These are phyloP conservation scores for Batrachochytrium dendrobatidis DNA, from an alignment of 371 early-diverging fungal species.

Conservation along the genomic window DNA sequence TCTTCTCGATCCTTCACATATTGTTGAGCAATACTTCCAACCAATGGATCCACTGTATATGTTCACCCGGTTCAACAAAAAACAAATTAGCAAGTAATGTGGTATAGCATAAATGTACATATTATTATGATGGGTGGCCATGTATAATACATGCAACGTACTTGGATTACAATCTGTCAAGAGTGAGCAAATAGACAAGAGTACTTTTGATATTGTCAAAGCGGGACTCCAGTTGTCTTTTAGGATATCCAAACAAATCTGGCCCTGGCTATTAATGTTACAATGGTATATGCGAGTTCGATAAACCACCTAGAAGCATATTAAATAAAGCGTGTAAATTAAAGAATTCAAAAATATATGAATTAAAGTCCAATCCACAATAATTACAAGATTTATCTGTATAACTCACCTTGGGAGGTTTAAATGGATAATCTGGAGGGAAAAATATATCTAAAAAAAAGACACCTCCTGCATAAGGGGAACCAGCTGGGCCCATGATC, in stretches of 20 bases:
- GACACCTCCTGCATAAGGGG: slow-evolving; percentile 69
- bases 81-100: background rate
- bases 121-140: background rate
- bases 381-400: background rate
- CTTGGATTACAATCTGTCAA: slow-evolving; percentile 91
- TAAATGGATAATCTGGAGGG: slow-evolving; percentile 90
- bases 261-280: slow-evolving; percentile 86
- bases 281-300: slow-evolving; percentile 92
- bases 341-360: too few relatives aligned
- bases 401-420: slow-evolving; percentile 67
- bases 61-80: background rate
- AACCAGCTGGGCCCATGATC: slow-evolving; percentile 81
- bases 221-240: slow-evolving; percentile 95
- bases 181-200: slow-evolving; percentile 81
- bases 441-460: slow-evolving; percentile 79
- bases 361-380: too few relatives aligned
- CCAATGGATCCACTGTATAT: slow-evolving; percentile 77
- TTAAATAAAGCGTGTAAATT: too few relatives aligned
- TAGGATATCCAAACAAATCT: slow-evolving; percentile 88
- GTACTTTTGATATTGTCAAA: slow-evolving; percentile 84
- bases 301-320: slow-evolving; percentile 70
- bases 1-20: slow-evolving; percentile 77
- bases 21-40: slow-evolving; percentile 88
- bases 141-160: slow-evolving; percentile 21
- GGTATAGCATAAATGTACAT: too few relatives aligned